Conservation (phyloP, 495 filamentous ascomycete genomes). For the Platismatia glauca region DNA sequence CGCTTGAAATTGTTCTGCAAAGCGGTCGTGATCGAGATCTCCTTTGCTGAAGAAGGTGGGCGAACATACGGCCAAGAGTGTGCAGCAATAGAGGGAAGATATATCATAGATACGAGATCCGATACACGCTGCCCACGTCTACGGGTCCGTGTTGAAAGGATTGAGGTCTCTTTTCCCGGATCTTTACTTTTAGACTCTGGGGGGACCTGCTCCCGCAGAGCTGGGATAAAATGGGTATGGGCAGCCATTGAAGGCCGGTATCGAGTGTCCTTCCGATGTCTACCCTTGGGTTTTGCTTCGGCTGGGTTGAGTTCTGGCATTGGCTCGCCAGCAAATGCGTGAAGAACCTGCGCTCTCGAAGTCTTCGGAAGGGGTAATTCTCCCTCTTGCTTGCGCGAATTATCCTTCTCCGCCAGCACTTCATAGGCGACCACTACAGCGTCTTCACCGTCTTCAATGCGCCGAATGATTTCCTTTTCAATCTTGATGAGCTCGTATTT, state of each 20-base stretch:
- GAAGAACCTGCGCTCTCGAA: conserved; percentile 12
- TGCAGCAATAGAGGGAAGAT: conserved; percentile 14
- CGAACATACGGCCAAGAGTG: conserved; percentile 6
- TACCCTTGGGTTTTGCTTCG: not conserved
- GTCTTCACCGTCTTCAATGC: conserved; percentile 16
- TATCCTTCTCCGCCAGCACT: conserved; percentile 17
- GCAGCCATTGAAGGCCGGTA: conserved; percentile 22
- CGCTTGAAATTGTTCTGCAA: not conserved
- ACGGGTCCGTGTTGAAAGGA: not conserved
- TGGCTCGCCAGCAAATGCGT: conserved; percentile 15
- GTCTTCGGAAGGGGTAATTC: conserved; percentile 8
- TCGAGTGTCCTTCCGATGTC: not conserved
- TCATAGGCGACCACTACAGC: conserved; percentile 6
- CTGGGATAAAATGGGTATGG: conserved; percentile 16
- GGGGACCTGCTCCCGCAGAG: not conserved
- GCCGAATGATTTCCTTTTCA: conserved; percentile 16
- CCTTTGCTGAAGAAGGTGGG: not conserved
- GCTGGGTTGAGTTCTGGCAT: conserved; percentile 4
- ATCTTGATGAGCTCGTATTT: conserved; percentile 19
- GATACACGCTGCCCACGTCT: conserved; percentile 1
- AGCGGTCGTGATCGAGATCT: not conserved
- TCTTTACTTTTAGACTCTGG: not conserved
- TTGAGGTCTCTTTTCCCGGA: not conserved
- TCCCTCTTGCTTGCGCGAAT: conserved; percentile 1
- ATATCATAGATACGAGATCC: not conserved